A percentile compares a stretch with the other conserved stretches of the same genome.
These are phyloP conservation scores for Samsoniella hepiali DNA, from an alignment of 2,329 filamentous ascomycete genomes.

Conservation along the genomic window DNA sequence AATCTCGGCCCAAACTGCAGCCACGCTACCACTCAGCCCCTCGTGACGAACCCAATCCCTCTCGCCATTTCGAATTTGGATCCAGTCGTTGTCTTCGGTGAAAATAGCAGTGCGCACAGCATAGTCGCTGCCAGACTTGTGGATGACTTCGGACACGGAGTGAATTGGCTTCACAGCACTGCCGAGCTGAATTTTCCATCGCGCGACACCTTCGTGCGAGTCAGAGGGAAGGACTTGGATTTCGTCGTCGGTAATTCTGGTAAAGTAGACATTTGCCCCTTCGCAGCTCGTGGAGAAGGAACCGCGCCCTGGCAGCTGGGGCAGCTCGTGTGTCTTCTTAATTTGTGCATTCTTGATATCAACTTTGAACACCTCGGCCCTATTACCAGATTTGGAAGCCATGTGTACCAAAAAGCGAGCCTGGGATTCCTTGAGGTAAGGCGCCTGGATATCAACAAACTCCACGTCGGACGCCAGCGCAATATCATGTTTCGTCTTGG, in stretches of 20 bases:
- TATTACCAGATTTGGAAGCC: constrained; percentile 65
- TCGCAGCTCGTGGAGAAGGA: constrained; percentile 75
- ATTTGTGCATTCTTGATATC: constrained; percentile 67
- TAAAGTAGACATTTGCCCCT: constrained; percentile 84
- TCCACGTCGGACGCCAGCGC: constrained; percentile 45
- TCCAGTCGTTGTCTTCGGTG: constrained; percentile 69
- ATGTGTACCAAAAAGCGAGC: constrained; percentile 86
- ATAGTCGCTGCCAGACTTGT: constrained; percentile 63
- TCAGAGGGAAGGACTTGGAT: constrained; percentile 70
- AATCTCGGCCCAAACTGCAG: constrained; percentile 77
- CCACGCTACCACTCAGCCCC: constrained; percentile 73
- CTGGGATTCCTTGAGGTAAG: constrained; percentile 65
- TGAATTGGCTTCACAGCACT: constrained; percentile 53
- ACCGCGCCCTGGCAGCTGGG: constrained; percentile 65
- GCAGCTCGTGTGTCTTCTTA: constrained; percentile 76
- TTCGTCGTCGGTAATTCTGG: constrained; percentile 72
- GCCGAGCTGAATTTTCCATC: constrained; percentile 61
- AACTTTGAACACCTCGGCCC: constrained; percentile 83
- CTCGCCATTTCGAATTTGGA: constrained; percentile 78
- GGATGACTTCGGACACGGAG: constrained; percentile 77
- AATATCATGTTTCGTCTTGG: constrained; percentile 54
- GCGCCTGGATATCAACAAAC: constrained; percentile 67
- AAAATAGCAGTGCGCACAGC: constrained; percentile 76
- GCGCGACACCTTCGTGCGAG: constrained; percentile 71
- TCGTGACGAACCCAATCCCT: constrained; percentile 78